A percentile compares a stretch with the other conserved stretches of the same genome.
Evolutionary conservation across 2,329 filamentous ascomycete species (phyloP).

Genomic region (Hypomyces perniciosus): DNA sequence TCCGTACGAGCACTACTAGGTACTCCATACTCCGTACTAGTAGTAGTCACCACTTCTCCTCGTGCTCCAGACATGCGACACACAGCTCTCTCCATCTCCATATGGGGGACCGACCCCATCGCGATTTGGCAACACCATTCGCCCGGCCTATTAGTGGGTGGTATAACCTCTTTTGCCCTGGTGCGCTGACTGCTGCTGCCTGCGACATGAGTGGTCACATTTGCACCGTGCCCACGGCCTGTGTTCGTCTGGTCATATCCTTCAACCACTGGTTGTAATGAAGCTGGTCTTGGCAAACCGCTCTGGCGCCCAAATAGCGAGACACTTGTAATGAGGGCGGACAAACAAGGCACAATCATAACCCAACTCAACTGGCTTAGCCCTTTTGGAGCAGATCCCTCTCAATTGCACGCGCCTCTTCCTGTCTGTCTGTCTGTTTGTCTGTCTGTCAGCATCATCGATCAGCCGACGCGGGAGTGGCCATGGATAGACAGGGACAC

Average conservation of each 20-base stretch:
- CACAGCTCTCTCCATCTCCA: not conserved
- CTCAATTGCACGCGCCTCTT: no score
- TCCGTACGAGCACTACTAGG: not conserved
- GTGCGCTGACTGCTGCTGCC: not conserved
- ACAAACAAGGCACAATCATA: no score
- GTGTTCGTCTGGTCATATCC: not conserved
- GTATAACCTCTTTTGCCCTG: not conserved
- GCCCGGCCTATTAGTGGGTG: not conserved
- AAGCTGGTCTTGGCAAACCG: not conserved
- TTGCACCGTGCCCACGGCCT: not conserved
- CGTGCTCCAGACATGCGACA: not conserved
- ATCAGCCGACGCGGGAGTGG: no score
- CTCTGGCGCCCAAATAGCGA: not conserved
- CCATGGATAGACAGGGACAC: no score
- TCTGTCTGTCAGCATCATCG: no score
- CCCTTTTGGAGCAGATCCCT: no score
- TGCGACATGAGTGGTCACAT: not conserved
- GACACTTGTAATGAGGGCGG: not conserved
- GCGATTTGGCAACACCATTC: not conserved
- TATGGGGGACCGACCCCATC: not conserved
- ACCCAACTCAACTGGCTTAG: no score
- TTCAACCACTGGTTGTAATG: not conserved
- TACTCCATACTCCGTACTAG: not conserved
- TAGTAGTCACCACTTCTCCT: not conserved
- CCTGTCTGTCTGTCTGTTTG: no score